phyloP scores from a whole-genome alignment of 345 rosid species.

The Erucastrum elatum region DNA sequence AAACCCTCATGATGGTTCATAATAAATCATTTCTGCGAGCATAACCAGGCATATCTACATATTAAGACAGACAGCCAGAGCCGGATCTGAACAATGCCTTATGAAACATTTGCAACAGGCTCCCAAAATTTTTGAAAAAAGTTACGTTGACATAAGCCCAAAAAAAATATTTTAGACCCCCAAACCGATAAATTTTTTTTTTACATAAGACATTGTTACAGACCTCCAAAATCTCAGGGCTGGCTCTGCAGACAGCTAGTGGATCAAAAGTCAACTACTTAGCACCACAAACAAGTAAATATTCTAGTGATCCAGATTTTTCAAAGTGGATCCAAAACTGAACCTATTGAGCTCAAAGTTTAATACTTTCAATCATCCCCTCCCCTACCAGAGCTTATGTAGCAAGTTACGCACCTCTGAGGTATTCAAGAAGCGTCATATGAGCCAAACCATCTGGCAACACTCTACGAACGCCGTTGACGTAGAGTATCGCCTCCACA shows the following conservation, averaged over 20 bases:
- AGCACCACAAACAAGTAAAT: not conserved
- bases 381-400: not conserved
- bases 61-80: too few relatives aligned
- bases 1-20: too few relatives aligned
- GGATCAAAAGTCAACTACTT: not conserved
- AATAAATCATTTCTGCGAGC: too few relatives aligned
- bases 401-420: conserved; percentile 60
- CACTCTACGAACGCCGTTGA: conserved; percentile 84
- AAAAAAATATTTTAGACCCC: not conserved
- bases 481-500: conserved; percentile 66
- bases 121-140: too few relatives aligned
- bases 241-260: not conserved
- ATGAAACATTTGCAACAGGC: too few relatives aligned
- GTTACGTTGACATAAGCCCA: too few relatives aligned
- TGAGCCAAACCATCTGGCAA: conserved; percentile 91
- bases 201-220: too few relatives aligned
- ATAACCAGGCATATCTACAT: too few relatives aligned
- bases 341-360: not conserved
- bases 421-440: conserved; percentile 90
- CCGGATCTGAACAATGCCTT: too few relatives aligned
- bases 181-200: too few relatives aligned
- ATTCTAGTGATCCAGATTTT: not conserved
- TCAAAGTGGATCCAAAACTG: not conserved
- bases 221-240: too few relatives aligned
- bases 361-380: not conserved